Base-by-base conservation (phyloP, 2,329 filamentous ascomycete species). In the Aspergillus costaricaensis region DNA sequence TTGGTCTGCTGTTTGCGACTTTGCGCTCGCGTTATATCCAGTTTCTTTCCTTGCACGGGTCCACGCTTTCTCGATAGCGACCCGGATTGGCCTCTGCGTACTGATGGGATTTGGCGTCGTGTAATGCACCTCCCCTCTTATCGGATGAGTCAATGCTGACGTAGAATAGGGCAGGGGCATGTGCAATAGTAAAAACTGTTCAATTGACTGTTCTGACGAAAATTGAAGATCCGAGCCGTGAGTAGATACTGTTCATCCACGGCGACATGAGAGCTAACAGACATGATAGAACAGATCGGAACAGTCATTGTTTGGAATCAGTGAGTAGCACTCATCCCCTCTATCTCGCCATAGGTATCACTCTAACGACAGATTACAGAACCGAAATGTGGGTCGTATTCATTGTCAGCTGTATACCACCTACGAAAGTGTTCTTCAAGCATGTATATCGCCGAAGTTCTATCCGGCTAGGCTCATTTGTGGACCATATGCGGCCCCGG, bases 81-180 rank as follows among this genome's bases (percentile, higher is more conserved):
- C 66, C 4, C 70, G 68, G 54, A 55, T 70, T 15, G 71, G 68
- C 5, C 65, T 72, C 21, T 70, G 68, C 51, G 25, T 61, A 2
- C 58, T 73, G 30, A 72, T 72, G 69, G 69, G 68, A 12, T 49
- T 70, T 19, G 71, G 70, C 15, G 41, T 68, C 14, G 50, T 64
- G 66, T 67, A 59, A 43, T 60, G 23, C 43, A 36, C 5, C 15
- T 23, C 5, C 5, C 9, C 6, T 2, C 9, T 27, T 12, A 19
- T 15, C 2, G 4, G 2, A 14, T 12, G n/a, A 14, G 1, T 6
- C 9, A 14, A 15, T 43, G 27, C 48, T 58, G 44, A 59, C 19
- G 10, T 5, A 25, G 10, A 32, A 8, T 17, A 65, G 65, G 5
- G 67, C 67, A 3, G 63, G 64, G 4, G 65, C 58, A 19, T 70